Conservation (phyloP, 345 rosid genomes). For the Garcia nutans region DNA sequence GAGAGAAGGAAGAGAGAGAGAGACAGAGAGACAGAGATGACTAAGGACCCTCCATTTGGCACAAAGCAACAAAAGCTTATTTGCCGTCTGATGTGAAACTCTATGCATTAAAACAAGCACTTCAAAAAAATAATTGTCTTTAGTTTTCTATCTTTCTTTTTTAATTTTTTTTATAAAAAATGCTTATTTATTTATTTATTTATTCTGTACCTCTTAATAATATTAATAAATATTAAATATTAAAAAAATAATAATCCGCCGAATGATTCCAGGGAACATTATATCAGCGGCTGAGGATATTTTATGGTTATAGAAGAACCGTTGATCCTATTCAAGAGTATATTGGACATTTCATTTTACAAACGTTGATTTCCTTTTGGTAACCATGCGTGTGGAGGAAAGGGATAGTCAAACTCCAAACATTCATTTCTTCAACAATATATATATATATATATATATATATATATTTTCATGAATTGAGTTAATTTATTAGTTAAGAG, state of each 20-base stretch:
- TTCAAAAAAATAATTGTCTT: background rate
- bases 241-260: constrained; percentile 1
- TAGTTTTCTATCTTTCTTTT: background rate
- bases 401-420: constrained; percentile 3
- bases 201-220: background rate
- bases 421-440: too few species aligned
- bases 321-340: constrained; percentile 12
- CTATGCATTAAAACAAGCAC: constrained; percentile 42
- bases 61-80: constrained; percentile 29
- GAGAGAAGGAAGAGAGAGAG: background rate
- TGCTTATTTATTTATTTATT: background rate
- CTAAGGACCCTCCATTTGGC: constrained; percentile 37
- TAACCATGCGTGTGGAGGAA: background rate
- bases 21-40: constrained; percentile 6
- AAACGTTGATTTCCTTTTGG: background rate
- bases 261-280: constrained; percentile 12
- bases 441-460: too few species aligned
- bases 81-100: constrained; percentile 54
- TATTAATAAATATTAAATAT: background rate
- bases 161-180: background rate
- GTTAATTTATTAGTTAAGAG: too few species aligned
- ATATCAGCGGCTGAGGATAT: constrained; percentile 5
- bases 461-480: too few species aligned
- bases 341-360: background rate
- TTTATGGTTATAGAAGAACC: constrained; percentile 2